A percentile compares a stretch with the other conserved stretches of the same genome.
Evolutionary conservation across 768 basidiomycete genomes (phyloP).

Genomic region (Roridomyces roridus): DNA sequence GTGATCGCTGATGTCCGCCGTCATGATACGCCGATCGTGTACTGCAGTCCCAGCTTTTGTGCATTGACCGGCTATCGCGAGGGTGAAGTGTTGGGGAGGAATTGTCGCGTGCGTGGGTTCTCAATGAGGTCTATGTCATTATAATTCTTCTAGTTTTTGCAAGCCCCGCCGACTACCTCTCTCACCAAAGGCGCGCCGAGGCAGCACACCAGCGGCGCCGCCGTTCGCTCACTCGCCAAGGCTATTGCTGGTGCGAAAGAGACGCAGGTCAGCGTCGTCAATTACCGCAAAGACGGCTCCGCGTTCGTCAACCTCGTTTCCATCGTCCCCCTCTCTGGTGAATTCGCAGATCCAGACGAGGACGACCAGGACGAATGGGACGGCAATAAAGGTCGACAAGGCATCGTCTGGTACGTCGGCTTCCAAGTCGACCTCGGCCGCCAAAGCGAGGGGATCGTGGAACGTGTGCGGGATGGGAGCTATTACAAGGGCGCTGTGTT

Average conservation of each 20-base stretch:
- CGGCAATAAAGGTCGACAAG: slow-evolving; percentile 64
- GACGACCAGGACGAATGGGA: slow-evolving; percentile 62
- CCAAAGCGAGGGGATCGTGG: slow-evolving; percentile 84
- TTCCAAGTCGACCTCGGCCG: slow-evolving; percentile 94
- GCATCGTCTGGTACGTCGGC: slow-evolving; percentile 84
- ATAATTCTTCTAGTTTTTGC: slow-evolving; percentile 62
- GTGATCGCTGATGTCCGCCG: slow-evolving; percentile 85
- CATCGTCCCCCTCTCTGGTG: slow-evolving; percentile 84
- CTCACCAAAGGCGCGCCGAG: slow-evolving; percentile 42
- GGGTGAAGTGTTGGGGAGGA: slow-evolving; percentile 82
- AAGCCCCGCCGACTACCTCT: slow-evolving; percentile 59
- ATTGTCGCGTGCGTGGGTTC: slow-evolving; percentile 61
- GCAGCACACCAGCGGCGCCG: slow-evolving; percentile 67
- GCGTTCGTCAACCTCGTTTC: slow-evolving; percentile 94
- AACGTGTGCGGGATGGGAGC: slow-evolving; percentile 77
- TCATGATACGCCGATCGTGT: slow-evolving; percentile 87
- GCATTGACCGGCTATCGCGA: slow-evolving; percentile 77
- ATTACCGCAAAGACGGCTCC: slow-evolving; percentile 84
- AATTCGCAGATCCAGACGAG: slow-evolving; percentile 41
- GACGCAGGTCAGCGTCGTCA: slow-evolving; percentile 86
- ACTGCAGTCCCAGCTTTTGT: slow-evolving; percentile 87
- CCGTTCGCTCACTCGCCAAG: slow-evolving; percentile 67
- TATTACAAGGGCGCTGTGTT: slow-evolving; percentile 9
- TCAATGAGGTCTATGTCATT: too few relatives aligned
- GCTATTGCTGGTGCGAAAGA: slow-evolving; percentile 78